Base-by-base conservation (phyloP, 2,329 filamentous ascomycete genomes). In the Fusarium agapanthi region DNA sequence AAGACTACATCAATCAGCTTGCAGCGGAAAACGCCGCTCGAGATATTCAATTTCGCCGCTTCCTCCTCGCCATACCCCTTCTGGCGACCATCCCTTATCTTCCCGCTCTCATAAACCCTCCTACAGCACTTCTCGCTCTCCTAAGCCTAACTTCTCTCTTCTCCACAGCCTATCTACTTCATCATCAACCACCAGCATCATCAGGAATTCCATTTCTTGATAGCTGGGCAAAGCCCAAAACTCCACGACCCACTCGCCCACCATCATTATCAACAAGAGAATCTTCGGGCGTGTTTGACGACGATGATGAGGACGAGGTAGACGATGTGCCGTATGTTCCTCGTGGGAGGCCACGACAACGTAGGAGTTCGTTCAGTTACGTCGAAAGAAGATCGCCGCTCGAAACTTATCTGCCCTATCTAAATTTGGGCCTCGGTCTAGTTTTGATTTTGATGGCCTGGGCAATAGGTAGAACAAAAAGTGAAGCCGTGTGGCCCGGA, bases 141-240 rank as follows among this genome's bases (percentile, higher is more conserved):
- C 84, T 93, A 6, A 85, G 87, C 48, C 83, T 93, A n/a, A 86
- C 89, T 0, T 92, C 89, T 30, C 86, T 95, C 24, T 82, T 86
- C 24, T 87, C 87, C 6, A 92, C 90, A 7, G 86, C 88, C 1
- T 93, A 89, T 79, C 85, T 90, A 3, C 83, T 94, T 3, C 84
- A 87, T 72, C 83, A 80, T 41, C 84, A 91, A 14, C 88, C 88
- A 0, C 84, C 90, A 0, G 83, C 85, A 1, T 79, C 82, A 6
- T 91, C 89, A 1, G 88, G 88, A n/a, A 83, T 91, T 35, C 53
- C 79, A 0, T 63, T 77, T 2, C 80, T 91, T 20, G 89, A 90
- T 68, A 78, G 79, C 3, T 85, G 86, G 81, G 78, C 76, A n/a
- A 77, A 76, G 47, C 68, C 76, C 26, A 67, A 67, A 53, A 78